Conservation (phyloP, 352 stramenopile species). For the Achlya hypogyna region DNA sequence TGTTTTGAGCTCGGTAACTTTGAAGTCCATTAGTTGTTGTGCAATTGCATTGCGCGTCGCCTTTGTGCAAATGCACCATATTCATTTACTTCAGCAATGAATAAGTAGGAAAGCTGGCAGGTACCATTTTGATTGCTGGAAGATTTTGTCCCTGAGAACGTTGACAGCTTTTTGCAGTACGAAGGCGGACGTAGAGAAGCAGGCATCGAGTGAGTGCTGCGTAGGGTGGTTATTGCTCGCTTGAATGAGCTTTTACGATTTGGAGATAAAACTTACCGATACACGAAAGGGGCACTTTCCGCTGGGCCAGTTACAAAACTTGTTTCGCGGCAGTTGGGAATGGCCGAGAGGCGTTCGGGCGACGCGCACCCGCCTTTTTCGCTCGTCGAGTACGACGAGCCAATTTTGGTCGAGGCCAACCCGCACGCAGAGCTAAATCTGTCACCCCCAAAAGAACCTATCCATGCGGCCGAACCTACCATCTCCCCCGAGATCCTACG, state of each 20-base stretch:
- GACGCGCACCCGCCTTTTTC: constrained; percentile 3
- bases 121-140: too few relatives aligned
- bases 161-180: too few relatives aligned
- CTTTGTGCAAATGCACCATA: too few relatives aligned
- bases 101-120: too few relatives aligned
- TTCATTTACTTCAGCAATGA: too few relatives aligned
- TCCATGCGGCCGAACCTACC: neutral
- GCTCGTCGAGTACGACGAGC: constrained; percentile 10
- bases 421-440: neutral
- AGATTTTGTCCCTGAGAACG: too few relatives aligned
- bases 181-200: too few relatives aligned
- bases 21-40: too few relatives aligned
- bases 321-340: neutral
- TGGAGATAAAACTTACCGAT: neutral
- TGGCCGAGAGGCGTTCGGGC: neutral
- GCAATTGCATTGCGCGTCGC: too few relatives aligned
- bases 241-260: neutral
- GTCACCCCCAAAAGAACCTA: neutral
- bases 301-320: neutral
- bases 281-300: neutral
- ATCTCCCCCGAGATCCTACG: constrained; percentile 52
- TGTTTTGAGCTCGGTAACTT: neutral
- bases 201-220: too few relatives aligned
- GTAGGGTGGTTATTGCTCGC: too few relatives aligned
- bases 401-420: constrained; percentile 9